Evolutionary conservation across 495 filamentous ascomycete genomes (phyloP).

Genomic region (Diplogelasinospora grovesii): DNA sequence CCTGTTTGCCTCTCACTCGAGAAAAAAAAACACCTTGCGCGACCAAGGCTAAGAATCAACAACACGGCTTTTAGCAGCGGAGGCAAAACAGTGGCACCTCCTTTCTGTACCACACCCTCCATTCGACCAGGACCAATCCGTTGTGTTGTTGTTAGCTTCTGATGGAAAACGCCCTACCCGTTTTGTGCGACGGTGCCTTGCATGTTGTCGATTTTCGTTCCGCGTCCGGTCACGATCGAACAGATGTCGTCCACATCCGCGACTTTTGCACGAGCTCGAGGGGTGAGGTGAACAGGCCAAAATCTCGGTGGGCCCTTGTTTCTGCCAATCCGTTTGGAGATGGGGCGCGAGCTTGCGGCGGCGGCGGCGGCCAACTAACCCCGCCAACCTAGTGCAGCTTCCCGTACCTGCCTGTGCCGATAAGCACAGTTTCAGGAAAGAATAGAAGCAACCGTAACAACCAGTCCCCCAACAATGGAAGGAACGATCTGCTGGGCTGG

Average conservation of each 20-base stretch:
- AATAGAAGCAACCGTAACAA: slow-evolving; percentile 4
- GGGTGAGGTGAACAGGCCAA: neutral
- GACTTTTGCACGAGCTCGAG: neutral
- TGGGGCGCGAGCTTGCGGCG: neutral
- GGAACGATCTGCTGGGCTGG: neutral
- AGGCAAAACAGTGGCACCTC: neutral
- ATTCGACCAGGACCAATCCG: slow-evolving; percentile 2
- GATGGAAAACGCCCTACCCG: slow-evolving; percentile 15
- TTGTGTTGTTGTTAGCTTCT: neutral
- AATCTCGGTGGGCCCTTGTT: neutral
- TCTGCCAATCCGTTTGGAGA: neutral
- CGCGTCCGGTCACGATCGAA: no score
- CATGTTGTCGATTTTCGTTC: neutral
- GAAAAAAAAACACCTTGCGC: no score
- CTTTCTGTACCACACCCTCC: neutral
- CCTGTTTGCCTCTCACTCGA: neutral
- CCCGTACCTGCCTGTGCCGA: neutral
- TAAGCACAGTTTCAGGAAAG: slow-evolving; percentile 5
- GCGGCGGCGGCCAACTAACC: neutral
- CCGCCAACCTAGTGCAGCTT: no score
- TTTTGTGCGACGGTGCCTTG: slow-evolving; percentile 6
- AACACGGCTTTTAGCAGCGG: neutral
- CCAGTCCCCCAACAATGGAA: neutral
- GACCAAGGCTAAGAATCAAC: no score
- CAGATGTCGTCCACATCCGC: neutral